Conservation (phyloP, 805 yeast species). For the Lachancea lanzarotensis region DNA sequence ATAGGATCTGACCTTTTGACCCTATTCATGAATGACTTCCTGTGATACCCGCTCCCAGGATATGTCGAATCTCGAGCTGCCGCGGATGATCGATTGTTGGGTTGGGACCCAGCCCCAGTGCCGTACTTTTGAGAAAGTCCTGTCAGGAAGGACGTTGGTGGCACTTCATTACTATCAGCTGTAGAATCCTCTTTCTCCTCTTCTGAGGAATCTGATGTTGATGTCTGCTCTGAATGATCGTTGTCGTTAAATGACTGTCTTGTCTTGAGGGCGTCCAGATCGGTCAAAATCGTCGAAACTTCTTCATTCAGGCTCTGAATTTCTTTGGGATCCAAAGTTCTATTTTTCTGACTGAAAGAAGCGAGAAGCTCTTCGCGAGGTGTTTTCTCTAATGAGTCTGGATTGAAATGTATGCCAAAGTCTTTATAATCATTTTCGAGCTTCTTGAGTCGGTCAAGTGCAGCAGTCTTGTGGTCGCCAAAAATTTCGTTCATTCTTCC, state of each 20-base stretch:
- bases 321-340: slow-evolving; percentile 25
- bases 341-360: background rate
- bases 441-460: slow-evolving; percentile 64
- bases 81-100: background rate
- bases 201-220: slow-evolving; percentile 8
- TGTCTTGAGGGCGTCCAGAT: slow-evolving; percentile 14
- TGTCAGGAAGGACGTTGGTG: slow-evolving; percentile 25
- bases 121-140: slow-evolving; percentile 31
- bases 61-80: slow-evolving; percentile 6
- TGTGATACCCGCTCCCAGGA: slow-evolving; percentile 14
- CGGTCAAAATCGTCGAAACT: slow-evolving; percentile 21
- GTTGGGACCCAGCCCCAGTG: slow-evolving; percentile 18
- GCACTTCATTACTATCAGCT: slow-evolving; percentile 6
- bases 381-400: slow-evolving; percentile 7
- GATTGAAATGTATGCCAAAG: slow-evolving; percentile 49
- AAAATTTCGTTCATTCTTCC: slow-evolving; percentile 49
- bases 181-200: slow-evolving; percentile 9
- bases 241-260: slow-evolving; percentile 7
- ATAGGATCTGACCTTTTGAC: slow-evolving; percentile 23
- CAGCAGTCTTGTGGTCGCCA: slow-evolving; percentile 54
- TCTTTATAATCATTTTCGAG: slow-evolving; percentile 62
- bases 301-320: slow-evolving; percentile 20
- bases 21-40: slow-evolving; percentile 27
- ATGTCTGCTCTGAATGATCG: background rate
- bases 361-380: background rate